Conservation (phyloP, 768 basidiomycete species). For the Boletus insuetus region DNA sequence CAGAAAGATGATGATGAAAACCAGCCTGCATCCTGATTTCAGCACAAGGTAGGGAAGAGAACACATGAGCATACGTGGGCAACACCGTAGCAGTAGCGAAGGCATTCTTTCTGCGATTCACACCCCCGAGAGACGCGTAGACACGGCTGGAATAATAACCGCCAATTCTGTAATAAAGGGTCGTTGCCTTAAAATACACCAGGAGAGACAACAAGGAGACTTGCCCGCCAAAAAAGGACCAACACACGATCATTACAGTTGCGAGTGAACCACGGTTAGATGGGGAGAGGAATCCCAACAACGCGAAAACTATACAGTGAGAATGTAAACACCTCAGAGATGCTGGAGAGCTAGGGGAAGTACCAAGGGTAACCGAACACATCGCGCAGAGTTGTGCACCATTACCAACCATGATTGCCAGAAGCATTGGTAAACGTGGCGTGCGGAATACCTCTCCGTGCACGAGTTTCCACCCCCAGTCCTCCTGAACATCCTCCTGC, state of each 20-base stretch:
- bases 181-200: background rate
- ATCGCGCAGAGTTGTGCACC: constrained; percentile 59
- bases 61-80: constrained; percentile 61
- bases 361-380: constrained; percentile 84
- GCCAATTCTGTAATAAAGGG: constrained; percentile 53
- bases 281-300: constrained; percentile 91
- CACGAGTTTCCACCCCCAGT: constrained; percentile 97
- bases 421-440: constrained; percentile 69
- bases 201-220: constrained; percentile 11
- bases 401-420: constrained; percentile 89
- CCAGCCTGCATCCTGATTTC: constrained; percentile 45
- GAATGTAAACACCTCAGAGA: constrained; percentile 3
- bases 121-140: constrained; percentile 72
- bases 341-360: constrained; percentile 4
- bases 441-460: constrained; percentile 95
- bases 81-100: constrained; percentile 87
- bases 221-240: constrained; percentile 89
- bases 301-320: constrained; percentile 67
- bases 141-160: constrained; percentile 87
- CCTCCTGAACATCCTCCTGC: constrained; percentile 94
- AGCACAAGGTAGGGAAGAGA: constrained; percentile 1
- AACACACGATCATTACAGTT: constrained; percentile 65
- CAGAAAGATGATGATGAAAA: constrained; percentile 86
- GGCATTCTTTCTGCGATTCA: constrained; percentile 73
- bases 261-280: constrained; percentile 93